phyloP scores from a whole-genome alignment of 2,329 filamentous ascomycete species.

The Trichoderma cornu-damae region DNA sequence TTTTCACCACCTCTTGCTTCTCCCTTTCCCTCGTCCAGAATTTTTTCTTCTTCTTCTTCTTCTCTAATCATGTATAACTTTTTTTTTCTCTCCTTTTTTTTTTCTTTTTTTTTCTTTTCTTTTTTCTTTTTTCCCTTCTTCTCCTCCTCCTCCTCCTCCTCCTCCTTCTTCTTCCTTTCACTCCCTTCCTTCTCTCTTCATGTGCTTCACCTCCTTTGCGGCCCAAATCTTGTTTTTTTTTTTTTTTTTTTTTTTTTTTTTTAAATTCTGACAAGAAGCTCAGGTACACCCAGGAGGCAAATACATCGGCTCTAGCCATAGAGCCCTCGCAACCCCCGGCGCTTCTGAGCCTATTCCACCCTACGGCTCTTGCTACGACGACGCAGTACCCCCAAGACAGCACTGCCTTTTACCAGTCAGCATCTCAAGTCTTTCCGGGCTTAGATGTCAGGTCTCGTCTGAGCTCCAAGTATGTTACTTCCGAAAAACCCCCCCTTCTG shows the following conservation, averaged over 20 bases:
- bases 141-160: too few species aligned
- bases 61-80: not conserved
- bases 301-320: slow-evolving; percentile 48
- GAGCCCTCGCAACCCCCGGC: slow-evolving; percentile 49
- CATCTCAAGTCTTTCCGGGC: slow-evolving; percentile 42
- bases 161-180: slow-evolving; percentile 4
- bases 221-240: not conserved
- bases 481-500: too few species aligned
- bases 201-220: not conserved
- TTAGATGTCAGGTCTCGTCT: slow-evolving; percentile 52
- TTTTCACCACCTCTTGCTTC: slow-evolving; percentile 16
- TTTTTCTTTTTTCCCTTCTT: too few species aligned
- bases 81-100: not conserved
- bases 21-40: slow-evolving; percentile 3
- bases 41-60: not conserved
- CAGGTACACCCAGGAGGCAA: slow-evolving; percentile 54
- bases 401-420: slow-evolving; percentile 43
- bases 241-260: not conserved
- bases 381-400: slow-evolving; percentile 48
- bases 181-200: not conserved
- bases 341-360: slow-evolving; percentile 49
- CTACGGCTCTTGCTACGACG: slow-evolving; percentile 42
- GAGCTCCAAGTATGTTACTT: slow-evolving; percentile 48
- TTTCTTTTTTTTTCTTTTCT: too few species aligned
- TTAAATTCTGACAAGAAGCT: slow-evolving; percentile 24